A percentile compares a stretch with the other conserved stretches of the same genome.
These are phyloP conservation scores for Primulina huaijiensis DNA, from an alignment of 257 asterid species.

Conservation along the genomic window DNA sequence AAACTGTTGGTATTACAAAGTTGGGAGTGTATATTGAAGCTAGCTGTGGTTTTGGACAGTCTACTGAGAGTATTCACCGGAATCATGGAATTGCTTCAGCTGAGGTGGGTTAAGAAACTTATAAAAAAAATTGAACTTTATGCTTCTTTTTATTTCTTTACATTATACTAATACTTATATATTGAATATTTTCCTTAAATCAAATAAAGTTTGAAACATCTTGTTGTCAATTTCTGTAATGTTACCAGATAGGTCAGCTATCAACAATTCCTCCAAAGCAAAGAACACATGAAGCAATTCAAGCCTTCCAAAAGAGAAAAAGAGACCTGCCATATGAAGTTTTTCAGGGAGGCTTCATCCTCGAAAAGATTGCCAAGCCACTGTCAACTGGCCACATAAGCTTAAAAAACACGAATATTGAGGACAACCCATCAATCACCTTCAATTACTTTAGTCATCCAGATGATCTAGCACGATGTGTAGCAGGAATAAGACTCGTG, in stretches of 20 bases:
- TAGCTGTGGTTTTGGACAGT: slow-evolving; percentile 92
- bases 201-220: too few species aligned
- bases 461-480: slow-evolving; percentile 58
- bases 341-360: slow-evolving; percentile 63
- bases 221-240: background rate
- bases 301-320: slow-evolving; percentile 36
- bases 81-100: slow-evolving; percentile 87
- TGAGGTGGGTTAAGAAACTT: slow-evolving; percentile 46
- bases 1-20: slow-evolving; percentile 88
- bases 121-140: background rate
- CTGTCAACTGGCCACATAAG: slow-evolving; percentile 49
- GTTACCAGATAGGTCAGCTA: slow-evolving; percentile 58
- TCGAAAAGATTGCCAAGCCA: slow-evolving; percentile 58
- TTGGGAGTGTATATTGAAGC: slow-evolving; percentile 89
- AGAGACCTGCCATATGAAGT: slow-evolving; percentile 50
- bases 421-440: slow-evolving; percentile 79
- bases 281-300: slow-evolving; percentile 49
- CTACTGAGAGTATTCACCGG: slow-evolving; percentile 60
- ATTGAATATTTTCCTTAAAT: too few species aligned
- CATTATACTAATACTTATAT: background rate
- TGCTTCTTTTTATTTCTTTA: background rate
- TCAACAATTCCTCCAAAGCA: slow-evolving; percentile 68
- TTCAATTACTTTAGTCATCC: slow-evolving; percentile 97
- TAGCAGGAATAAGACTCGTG: slow-evolving; percentile 62
- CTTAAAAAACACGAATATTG: slow-evolving; percentile 56